A percentile compares a stretch with the other conserved stretches of the same genome.
Conservation (phyloP, 106 monocot genomes). For the Acorus gramineus region DNA sequence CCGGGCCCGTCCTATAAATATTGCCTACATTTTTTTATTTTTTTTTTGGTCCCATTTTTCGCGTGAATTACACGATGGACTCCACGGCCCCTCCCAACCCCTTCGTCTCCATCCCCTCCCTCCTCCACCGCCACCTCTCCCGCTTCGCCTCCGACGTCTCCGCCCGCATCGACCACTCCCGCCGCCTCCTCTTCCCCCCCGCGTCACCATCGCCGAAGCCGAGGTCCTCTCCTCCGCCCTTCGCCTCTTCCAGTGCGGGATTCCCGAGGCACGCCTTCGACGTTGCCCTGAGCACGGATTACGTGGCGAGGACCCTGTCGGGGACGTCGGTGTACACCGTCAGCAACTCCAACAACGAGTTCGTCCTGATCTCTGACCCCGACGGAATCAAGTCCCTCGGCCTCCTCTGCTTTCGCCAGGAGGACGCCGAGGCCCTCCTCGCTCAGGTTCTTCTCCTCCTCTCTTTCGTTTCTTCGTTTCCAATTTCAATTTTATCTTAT, state of each 20-base stretch:
- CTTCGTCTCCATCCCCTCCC: conserved; percentile 25
- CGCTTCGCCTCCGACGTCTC: conserved; percentile 29
- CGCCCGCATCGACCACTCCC: conserved; percentile 15
- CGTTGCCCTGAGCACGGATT: conserved; percentile 56
- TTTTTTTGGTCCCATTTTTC: no score
- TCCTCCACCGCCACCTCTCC: conserved; percentile 49
- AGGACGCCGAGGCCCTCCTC: conserved; percentile 83
- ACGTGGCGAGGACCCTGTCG: conserved; percentile 56
- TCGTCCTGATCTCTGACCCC: conserved; percentile 92
- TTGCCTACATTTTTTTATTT: no score
- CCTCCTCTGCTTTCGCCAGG: conserved; percentile 85
- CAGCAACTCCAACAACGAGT: conserved; percentile 93
- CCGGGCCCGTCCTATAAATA: no score
- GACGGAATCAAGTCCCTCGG: conserved; percentile 67
- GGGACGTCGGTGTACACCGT: conserved; percentile 92
- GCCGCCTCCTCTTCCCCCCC: conserved; percentile 19
- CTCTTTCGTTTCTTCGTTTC: not conserved
- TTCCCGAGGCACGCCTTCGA: conserved; percentile 33
- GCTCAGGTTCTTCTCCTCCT: conserved; percentile 35
- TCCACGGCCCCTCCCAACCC: conserved; percentile 22
- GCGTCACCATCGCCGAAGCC: conserved; percentile 5
- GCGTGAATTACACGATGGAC: conserved; percentile 11
- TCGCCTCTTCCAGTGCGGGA: conserved; percentile 12
- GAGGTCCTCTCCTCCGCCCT: not conserved
- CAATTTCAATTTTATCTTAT: not conserved